Conservation (phyloP, 2,329 filamentous ascomycete genomes). For the Ilyonectria robusta region DNA sequence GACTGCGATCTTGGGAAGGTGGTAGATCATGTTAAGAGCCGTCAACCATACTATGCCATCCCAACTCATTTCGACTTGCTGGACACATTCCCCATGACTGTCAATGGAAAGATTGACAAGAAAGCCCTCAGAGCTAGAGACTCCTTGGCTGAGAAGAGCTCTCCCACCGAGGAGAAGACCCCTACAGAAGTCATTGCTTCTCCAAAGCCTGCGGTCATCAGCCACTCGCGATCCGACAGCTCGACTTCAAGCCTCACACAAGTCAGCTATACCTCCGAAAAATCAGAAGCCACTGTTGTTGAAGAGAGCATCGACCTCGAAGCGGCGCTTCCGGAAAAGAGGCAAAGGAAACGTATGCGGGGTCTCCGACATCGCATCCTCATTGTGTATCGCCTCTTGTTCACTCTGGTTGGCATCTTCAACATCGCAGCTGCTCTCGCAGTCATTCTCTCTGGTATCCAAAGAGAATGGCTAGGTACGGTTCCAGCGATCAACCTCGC, state of each 20-base stretch:
- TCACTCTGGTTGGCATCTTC: too few species aligned
- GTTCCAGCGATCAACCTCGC: slow-evolving; percentile 65
- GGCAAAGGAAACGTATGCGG: too few species aligned
- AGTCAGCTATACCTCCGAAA: slow-evolving; percentile 33
- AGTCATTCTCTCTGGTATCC: slow-evolving; percentile 46
- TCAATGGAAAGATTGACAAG: slow-evolving; percentile 72
- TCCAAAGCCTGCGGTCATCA: too few species aligned
- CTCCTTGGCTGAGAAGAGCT: not conserved
- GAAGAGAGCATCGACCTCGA: not conserved
- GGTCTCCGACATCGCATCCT: too few species aligned
- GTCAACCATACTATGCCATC: slow-evolving; percentile 69
- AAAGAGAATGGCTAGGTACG: slow-evolving; percentile 56
- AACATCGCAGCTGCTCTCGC: too few species aligned
- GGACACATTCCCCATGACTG: slow-evolving; percentile 63
- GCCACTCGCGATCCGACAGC: slow-evolving; percentile 38
- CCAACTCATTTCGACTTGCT: slow-evolving; percentile 62
- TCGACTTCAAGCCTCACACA: slow-evolving; percentile 48
- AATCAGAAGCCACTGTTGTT: slow-evolving; percentile 36
- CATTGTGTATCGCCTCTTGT: too few species aligned
- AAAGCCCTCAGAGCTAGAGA: slow-evolving; percentile 50
- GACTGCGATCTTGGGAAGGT: slow-evolving; percentile 41
- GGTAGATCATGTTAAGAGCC: slow-evolving; percentile 55
- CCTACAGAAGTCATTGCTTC: not conserved
- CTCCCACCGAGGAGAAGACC: not conserved
- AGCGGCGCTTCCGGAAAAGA: too few species aligned